Conservation (phyloP, 108 stramenopile genomes). For the Parietichytrium sp. region DNA sequence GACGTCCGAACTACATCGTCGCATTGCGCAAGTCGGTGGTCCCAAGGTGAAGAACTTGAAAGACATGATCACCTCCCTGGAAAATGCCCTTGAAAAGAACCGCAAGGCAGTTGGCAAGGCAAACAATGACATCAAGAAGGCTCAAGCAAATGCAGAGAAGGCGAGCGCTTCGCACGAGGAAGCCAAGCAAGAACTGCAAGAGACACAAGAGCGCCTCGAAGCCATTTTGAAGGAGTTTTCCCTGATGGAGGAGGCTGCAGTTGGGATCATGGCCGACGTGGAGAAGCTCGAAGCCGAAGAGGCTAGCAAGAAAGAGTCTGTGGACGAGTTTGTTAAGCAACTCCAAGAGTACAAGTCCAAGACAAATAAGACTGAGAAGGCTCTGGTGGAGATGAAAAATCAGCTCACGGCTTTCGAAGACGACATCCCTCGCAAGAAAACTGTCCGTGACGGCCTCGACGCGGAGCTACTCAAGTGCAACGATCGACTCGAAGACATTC, state of each 20-base stretch:
- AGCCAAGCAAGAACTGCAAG: conserved; percentile 63
- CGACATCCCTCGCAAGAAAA: not conserved
- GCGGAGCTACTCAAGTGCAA: conserved; percentile 67
- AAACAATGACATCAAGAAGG: conserved; percentile 67
- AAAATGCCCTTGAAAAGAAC: conserved; percentile 62
- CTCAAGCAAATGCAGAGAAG: conserved; percentile 68
- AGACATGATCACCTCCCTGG: conserved; percentile 54
- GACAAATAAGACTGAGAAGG: conserved; percentile 68
- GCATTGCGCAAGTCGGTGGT: conserved; percentile 85
- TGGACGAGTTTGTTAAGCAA: conserved; percentile 64
- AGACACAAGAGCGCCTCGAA: conserved; percentile 54
- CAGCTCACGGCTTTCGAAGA: not conserved
- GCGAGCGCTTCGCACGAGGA: conserved; percentile 60
- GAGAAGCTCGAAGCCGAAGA: conserved; percentile 54
- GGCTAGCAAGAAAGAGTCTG: conserved; percentile 43
- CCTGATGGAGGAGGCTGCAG: not conserved
- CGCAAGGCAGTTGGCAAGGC: conserved; percentile 72
- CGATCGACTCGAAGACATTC: conserved; percentile 56
- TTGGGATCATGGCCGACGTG: not conserved
- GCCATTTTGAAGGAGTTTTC: conserved; percentile 59
- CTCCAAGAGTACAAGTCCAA: conserved; percentile 67
- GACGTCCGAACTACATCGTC: conserved; percentile 77
- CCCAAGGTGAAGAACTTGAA: conserved; percentile 72
- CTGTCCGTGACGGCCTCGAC: conserved; percentile 55
- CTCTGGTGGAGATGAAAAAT: conserved; percentile 74